These are phyloP conservation scores for Penicillium olsonii DNA, from an alignment of 2,329 filamentous ascomycete species.

Conservation along the genomic window DNA sequence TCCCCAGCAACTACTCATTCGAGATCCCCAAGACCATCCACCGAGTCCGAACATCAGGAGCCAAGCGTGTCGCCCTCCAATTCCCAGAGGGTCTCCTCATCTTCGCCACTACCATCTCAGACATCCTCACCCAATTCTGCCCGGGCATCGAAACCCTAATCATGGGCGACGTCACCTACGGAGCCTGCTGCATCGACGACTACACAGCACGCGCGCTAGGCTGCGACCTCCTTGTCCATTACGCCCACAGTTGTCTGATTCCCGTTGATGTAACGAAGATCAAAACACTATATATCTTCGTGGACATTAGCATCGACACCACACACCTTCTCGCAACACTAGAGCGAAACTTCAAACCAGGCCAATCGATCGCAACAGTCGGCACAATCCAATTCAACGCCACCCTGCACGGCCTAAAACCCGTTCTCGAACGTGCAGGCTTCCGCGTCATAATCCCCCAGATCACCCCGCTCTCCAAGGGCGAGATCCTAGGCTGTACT, in stretches of 20 bases:
- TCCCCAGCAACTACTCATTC: slow-evolving; percentile 96
- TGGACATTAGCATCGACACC: slow-evolving; percentile 95
- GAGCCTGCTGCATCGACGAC: slow-evolving; percentile 97
- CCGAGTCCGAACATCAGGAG: slow-evolving; percentile 76
- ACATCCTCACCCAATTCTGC: slow-evolving; percentile 94
- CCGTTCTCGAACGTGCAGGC: slow-evolving; percentile 76
- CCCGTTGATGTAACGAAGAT: slow-evolving; percentile 96
- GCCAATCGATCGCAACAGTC: slow-evolving; percentile 87
- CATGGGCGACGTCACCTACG: slow-evolving; percentile 99
- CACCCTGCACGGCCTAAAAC: slow-evolving; percentile 82
- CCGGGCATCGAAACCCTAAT: slow-evolving; percentile 89
- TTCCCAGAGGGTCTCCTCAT: slow-evolving; percentile 94
- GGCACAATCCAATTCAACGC: slow-evolving; percentile 99
- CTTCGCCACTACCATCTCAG: slow-evolving; percentile 96
- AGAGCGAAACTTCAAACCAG: slow-evolving; percentile 80
- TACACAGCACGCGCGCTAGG: slow-evolving; percentile 93
- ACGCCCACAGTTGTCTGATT: slow-evolving; percentile 94
- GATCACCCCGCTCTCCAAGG: slow-evolving; percentile 87
- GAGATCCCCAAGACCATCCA: slow-evolving; percentile 99
- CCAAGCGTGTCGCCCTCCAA: slow-evolving; percentile 87
- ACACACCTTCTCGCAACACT: slow-evolving; percentile 82
- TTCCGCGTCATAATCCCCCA: slow-evolving; percentile 87
- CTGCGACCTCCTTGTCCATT: slow-evolving; percentile 93
- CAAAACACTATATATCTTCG: slow-evolving; percentile 96
- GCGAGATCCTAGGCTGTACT: slow-evolving; percentile 96